Base-by-base conservation (phyloP, 805 yeast genomes). In the Peterozyma toletana region DNA sequence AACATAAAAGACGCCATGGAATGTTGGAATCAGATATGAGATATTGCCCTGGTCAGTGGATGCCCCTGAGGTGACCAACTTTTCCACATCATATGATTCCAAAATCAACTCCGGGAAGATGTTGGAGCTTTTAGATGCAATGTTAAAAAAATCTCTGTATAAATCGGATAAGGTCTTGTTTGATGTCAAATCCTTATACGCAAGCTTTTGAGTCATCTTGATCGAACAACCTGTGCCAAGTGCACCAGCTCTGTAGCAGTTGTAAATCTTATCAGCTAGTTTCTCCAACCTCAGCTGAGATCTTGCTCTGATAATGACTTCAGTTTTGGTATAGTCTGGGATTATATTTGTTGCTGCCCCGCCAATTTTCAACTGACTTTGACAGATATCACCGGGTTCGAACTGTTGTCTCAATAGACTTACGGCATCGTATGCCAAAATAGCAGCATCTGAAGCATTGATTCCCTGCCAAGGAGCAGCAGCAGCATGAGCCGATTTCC, bases 221-320 rank as follows among this genome's bases (percentile, higher is more conserved):
- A 53, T 58, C 35, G 41, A 58, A 60, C 57, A 63, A 47, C 46
- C 69, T 55, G 53, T 65, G 53, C 52, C 66, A 42, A 51, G 31
- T 10, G 54, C 50, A 33, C 53, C 57, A 10, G 53, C 57, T 33
- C 48, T 50, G 36, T 50, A 38, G 46, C 59, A 55, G 46, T 64
- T 62, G 27, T 55, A 60, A 31, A 65, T 59, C 14, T 63, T 48
- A 31, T 35, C 34, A 21, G 48, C 49, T 35, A 55, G 37, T 30
- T 49, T 49, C 13, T 39, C 52, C 39, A 55, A 43, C 41, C 56
- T 44, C n/a, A 38, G 38, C 41, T 51, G 50, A 18, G 50, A 33
- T 21, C 30, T 39, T 10, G 58, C 48, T 35, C 59, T 47, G n/a
- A 53, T 45, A 21, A 41, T 45, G 35, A 47, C 39, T 14, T 46